Conservation (phyloP, 768 basidiomycete genomes). For the Podaxis pistillaris region DNA sequence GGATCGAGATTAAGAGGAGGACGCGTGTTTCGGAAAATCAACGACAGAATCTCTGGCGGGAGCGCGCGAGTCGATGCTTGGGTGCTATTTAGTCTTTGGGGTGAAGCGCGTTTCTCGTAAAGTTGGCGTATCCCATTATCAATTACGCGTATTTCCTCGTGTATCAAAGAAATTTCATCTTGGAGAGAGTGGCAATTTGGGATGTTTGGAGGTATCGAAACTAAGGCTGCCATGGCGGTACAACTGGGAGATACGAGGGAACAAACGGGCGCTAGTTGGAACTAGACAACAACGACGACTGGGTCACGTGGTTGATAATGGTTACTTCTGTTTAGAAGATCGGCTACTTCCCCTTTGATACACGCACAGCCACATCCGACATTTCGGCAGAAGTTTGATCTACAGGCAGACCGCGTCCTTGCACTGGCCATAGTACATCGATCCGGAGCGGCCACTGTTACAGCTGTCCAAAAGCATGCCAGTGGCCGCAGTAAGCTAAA, state of each 20-base stretch:
- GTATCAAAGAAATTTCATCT: not conserved
- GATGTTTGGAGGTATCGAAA: not conserved
- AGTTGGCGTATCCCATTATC: not conserved
- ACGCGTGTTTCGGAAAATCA: not conserved
- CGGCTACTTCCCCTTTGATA: no score
- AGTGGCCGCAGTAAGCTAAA: not conserved
- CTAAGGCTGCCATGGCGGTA: not conserved
- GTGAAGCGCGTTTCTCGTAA: not conserved
- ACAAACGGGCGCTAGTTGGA: not conserved
- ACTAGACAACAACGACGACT: no score
- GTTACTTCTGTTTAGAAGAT: no score
- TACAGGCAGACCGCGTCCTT: no score
- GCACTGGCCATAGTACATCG: no score
- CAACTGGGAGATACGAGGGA: not conserved
- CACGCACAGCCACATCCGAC: no score
- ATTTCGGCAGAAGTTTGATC: no score
- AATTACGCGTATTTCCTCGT: not conserved
- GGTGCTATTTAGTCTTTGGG: not conserved
- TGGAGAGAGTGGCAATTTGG: not conserved
- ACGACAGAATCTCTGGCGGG: no score
- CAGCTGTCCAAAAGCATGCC: not conserved
- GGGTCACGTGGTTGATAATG: no score
- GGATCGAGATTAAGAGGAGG: not conserved
- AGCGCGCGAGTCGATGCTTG: not conserved
- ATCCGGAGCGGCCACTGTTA: not conserved